phyloP scores from a whole-genome alignment of 352 stramenopile species.

The Phytophthora fragariae region DNA sequence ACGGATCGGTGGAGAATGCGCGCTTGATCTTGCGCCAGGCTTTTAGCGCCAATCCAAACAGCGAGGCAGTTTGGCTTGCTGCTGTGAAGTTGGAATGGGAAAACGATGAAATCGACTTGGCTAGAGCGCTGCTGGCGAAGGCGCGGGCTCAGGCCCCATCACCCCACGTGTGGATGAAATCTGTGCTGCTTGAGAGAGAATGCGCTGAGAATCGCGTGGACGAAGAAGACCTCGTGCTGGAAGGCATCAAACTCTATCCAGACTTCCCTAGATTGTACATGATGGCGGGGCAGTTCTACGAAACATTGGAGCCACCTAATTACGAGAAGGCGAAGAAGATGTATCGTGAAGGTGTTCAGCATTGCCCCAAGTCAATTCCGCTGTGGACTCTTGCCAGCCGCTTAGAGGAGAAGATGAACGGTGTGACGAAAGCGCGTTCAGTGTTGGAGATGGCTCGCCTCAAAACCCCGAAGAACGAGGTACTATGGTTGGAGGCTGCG shows the following conservation, averaged over 20 bases:
- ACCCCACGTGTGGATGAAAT: constrained; percentile 98
- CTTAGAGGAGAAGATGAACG: constrained; percentile 92
- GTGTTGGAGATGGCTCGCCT: constrained; percentile 97
- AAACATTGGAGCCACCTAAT: constrained; percentile 57
- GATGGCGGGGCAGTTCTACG: constrained; percentile 97
- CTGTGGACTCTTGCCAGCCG: constrained; percentile 96
- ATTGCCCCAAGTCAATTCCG: constrained; percentile 92
- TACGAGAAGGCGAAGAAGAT: constrained; percentile 90
- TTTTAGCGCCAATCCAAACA: constrained; percentile 97
- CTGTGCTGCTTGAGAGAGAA: constrained; percentile 96
- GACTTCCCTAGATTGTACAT: constrained; percentile 97
- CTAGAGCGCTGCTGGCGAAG: constrained; percentile 82
- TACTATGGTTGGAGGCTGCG: constrained; percentile 97
- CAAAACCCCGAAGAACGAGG: constrained; percentile 94
- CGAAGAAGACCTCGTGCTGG: constrained; percentile 90
- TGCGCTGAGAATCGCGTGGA: constrained; percentile 52
- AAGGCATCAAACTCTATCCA: constrained; percentile 92
- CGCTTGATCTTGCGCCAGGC: constrained; percentile 95
- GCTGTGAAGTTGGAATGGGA: constrained; percentile 99
- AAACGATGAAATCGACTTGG: constrained; percentile 96
- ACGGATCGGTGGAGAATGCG: constrained; percentile 94
- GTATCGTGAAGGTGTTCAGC: constrained; percentile 93
- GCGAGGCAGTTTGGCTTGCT: constrained; percentile 96
- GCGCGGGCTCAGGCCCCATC: constrained; percentile 88
- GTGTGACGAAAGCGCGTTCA: constrained; percentile 96